A percentile compares a stretch with the other conserved stretches of the same genome.
Conservation (phyloP, 2,329 filamentous ascomycete genomes). For the Penicillium sp. region DNA sequence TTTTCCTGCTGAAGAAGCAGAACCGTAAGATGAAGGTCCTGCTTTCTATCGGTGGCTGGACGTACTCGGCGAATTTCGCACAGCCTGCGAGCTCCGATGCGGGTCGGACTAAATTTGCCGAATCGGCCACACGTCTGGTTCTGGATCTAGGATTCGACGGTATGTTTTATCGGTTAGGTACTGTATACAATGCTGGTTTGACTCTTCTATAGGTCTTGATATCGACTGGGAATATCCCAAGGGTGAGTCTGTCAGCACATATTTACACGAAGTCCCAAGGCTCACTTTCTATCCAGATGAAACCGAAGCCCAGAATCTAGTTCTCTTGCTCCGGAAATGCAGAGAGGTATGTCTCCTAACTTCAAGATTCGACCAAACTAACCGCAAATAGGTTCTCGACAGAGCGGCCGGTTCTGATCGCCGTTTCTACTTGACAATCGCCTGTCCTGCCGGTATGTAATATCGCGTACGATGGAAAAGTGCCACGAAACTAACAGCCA, state of each 20-base stretch:
- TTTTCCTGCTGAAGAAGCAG: conserved; percentile 71
- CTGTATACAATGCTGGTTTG: neutral
- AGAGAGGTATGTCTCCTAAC: conserved; percentile 33
- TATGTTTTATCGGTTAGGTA: conserved; percentile 9
- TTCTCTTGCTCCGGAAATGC: conserved; percentile 43
- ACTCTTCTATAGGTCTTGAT: conserved; percentile 36
- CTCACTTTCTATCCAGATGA: conserved; percentile 35
- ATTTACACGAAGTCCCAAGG: neutral
- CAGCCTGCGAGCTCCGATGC: conserved; percentile 61
- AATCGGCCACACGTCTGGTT: conserved; percentile 69
- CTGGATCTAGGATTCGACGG: conserved; percentile 72
- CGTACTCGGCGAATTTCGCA: conserved; percentile 74
- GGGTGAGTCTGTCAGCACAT: conserved; percentile 23
- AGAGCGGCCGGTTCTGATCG: conserved; percentile 39
- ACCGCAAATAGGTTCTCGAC: conserved; percentile 33
- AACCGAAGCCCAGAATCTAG: conserved; percentile 43
- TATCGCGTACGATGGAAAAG: conserved; percentile 41
- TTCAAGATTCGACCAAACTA: neutral
- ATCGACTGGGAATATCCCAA: conserved; percentile 51
- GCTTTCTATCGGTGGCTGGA: conserved; percentile 80
- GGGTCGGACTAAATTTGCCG: conserved; percentile 65
- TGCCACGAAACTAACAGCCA: conserved; percentile 39
- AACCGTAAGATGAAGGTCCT: conserved; percentile 75
- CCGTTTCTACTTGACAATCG: conserved; percentile 50
- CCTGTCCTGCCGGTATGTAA: conserved; percentile 48